Evolutionary conservation across 2,329 filamentous ascomycete species (phyloP), one percentile per base, ranked within the genome.

Genomic region (Calonectria hongkongensis): DNA sequence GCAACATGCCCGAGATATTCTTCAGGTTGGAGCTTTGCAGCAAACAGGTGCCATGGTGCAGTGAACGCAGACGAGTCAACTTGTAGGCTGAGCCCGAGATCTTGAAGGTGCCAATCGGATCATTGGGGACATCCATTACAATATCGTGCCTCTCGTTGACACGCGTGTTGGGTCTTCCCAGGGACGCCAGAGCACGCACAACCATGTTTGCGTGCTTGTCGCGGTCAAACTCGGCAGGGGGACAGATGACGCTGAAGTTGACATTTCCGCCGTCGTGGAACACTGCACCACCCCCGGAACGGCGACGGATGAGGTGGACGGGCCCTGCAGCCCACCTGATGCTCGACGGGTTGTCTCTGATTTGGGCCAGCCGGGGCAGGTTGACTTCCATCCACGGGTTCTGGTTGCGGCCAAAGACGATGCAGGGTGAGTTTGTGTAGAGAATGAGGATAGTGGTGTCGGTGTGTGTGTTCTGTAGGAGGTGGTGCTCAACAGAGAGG

Each of bases 311-410:
- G 15, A 98, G 91, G 71, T 88, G 79, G 45, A 91, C 84, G 3
- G 80, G 71, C 0, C 62, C 78, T 43, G 72, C 82, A 18, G 72
- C 79, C 82, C 78, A 81, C 0, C 74, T 74, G 73, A 78, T 56
- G 50, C 73, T 77, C 18, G 78, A 72, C 10, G 76, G 77, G 10
- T 65, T 64, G n/a, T 73, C 58, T 9, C 74, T 70, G 63, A 78
- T 77, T 65, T 74, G 76, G 3, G 79, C 79, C 2, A 98, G 86
- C 1, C 91, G 87, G 47, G 85, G 85, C 10, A 98, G 88, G 82
- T 98, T 94, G 74, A 95, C 92, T 86, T 99, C 97, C 10, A 95
- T 89, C 97, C 96, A 99, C 67, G 97, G 97, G 83, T 99, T 99
- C 86, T 99, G 97, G 83, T 99, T 99, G 73, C 97, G 92, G 51